Conservation (phyloP, 345 rosid genomes). For the Psidium guajava region DNA sequence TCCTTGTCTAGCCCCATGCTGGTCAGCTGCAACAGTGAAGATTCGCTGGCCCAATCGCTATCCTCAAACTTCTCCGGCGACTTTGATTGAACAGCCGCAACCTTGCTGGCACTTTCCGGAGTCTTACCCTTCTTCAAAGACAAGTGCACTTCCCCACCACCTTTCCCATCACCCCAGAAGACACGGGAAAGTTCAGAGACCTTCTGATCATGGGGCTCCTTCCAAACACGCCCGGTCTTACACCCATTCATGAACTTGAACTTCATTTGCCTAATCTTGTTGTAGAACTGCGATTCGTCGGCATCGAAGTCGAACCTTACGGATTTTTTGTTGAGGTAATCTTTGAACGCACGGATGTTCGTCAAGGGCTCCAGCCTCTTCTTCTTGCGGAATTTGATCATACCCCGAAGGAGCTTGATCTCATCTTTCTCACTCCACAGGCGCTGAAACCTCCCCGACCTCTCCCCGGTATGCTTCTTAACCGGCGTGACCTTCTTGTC, state of each 20-base stretch:
- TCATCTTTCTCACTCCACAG: background rate
- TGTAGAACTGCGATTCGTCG: background rate
- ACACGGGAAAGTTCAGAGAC: background rate
- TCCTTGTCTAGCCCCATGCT: background rate
- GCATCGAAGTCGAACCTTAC: background rate
- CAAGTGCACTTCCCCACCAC: too few relatives aligned
- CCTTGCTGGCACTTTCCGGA: background rate
- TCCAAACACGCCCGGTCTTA: background rate
- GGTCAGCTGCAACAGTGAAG: background rate
- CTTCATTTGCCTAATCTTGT: background rate
- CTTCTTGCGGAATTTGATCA: background rate
- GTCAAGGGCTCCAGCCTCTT: background rate
- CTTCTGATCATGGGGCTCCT: background rate
- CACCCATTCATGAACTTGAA: background rate
- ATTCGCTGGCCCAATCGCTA: background rate
- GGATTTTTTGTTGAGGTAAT: background rate
- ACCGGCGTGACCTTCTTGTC: background rate
- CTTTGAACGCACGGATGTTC: background rate
- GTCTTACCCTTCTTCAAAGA: background rate
- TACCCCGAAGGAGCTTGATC: background rate
- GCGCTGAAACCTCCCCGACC: background rate
- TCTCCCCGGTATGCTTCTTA: background rate
- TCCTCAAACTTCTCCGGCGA: background rate
- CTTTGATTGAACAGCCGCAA: background rate
- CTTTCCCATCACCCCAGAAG: background rate